These are phyloP conservation scores for Populus ilicifolia DNA, from an alignment of 345 rosid species.

Conservation along the genomic window DNA sequence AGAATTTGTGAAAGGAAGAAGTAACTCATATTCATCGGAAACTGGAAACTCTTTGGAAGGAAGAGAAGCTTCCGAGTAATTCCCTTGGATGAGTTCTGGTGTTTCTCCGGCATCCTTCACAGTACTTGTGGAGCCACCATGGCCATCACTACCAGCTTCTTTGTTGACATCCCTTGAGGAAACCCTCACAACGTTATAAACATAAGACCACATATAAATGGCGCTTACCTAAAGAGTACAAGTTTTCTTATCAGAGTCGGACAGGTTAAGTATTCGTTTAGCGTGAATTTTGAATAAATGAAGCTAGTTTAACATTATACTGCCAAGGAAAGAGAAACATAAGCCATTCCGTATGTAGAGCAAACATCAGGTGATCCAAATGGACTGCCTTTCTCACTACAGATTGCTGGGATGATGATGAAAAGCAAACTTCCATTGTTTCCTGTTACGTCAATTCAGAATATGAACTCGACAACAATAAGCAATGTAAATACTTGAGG, in stretches of 20 bases:
- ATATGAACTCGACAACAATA: no score
- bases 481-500: no score
- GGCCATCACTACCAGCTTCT: background rate
- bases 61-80: conserved; percentile 21
- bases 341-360: conserved; percentile 25
- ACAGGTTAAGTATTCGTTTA: background rate
- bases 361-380: conserved; percentile 32
- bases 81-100: background rate
- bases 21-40: background rate
- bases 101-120: conserved; percentile 10
- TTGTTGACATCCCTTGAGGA: conserved; percentile 14
- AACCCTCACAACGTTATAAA: conserved; percentile 34
- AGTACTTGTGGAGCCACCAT: background rate
- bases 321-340: conserved; percentile 47
- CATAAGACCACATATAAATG: conserved; percentile 36
- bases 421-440: conserved; percentile 36
- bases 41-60: conserved; percentile 14
- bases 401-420: conserved; percentile 39
- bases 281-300: background rate
- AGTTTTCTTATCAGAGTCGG: no score
- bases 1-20: conserved; percentile 3
- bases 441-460: no score
- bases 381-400: conserved; percentile 38
- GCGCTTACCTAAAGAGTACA: conserved; percentile 30
- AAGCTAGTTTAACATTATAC: conserved; percentile 15